phyloP scores from a whole-genome alignment of 768 basidiomycete species.

The Lenzites betulinus region DNA sequence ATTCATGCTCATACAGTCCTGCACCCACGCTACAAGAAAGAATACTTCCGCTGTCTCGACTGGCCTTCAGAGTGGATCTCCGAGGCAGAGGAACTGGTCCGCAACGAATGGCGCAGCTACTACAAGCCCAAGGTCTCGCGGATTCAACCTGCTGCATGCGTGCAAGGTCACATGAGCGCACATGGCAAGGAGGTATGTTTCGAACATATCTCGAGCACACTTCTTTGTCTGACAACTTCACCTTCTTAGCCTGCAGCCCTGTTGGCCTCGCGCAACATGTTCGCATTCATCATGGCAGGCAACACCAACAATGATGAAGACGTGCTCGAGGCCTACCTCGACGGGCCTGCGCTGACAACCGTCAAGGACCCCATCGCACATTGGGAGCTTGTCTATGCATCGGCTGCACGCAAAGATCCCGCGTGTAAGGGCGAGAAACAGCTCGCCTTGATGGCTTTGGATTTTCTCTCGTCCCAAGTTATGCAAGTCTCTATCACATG shows the following conservation, averaged over 20 bases:
- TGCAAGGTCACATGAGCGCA: too few relatives aligned
- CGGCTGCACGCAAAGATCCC: too few relatives aligned
- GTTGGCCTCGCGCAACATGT: background rate
- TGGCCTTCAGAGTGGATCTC: constrained; percentile 29
- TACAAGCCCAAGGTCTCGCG: constrained; percentile 10
- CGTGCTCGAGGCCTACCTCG: background rate
- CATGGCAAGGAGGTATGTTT: too few relatives aligned
- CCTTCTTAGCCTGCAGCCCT: too few relatives aligned
- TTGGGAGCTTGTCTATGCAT: background rate
- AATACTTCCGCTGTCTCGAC: constrained; percentile 22
- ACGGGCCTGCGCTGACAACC: background rate
- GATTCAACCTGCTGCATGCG: too few relatives aligned
- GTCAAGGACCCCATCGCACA: constrained; percentile 4
- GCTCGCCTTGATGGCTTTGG: constrained; percentile 7
- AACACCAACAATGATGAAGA: background rate
- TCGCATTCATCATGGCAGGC: background rate
- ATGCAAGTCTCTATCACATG: background rate
- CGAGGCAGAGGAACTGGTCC: constrained; percentile 7
- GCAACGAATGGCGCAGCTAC: constrained; percentile 1
- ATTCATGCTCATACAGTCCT: constrained; percentile 24
- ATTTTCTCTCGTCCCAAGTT: constrained; percentile 5
- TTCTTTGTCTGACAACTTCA: too few relatives aligned
- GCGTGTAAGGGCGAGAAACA: background rate
- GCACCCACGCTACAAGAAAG: constrained; percentile 24
- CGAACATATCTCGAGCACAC: too few relatives aligned